phyloP scores from a whole-genome alignment of 345 rosid species.

The Gossypium turneri region DNA sequence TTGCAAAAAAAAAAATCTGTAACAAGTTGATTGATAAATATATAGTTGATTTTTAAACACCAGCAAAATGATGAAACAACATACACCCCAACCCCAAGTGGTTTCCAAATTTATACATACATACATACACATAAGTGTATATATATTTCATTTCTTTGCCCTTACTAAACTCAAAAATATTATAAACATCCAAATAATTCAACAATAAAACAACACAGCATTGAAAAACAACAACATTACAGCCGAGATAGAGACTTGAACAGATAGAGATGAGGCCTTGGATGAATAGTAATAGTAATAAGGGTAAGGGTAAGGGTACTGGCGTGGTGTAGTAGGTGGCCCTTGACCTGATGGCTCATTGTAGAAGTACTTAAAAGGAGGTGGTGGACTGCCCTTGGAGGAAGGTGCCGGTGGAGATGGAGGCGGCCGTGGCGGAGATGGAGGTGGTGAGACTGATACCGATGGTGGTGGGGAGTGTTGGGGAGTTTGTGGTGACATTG shows the following conservation, averaged over 20 bases:
- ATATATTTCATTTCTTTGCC: not conserved
- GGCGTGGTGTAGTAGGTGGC: conserved; percentile 23
- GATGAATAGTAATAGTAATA: conserved; percentile 57
- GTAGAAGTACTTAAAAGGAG: conserved; percentile 33
- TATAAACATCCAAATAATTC: not conserved
- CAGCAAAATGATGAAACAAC: not conserved
- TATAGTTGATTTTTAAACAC: not conserved
- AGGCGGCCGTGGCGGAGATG: conserved; percentile 20
- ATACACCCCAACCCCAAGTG: not conserved
- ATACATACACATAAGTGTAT: too few relatives aligned
- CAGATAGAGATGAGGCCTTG: conserved; percentile 24
- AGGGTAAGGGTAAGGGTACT: conserved; percentile 49
- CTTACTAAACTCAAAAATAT: not conserved
- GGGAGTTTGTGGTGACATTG: not conserved
- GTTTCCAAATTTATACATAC: not conserved
- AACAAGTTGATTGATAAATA: not conserved
- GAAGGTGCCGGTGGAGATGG: not conserved
- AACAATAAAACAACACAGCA: not conserved
- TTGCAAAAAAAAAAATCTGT: not conserved
- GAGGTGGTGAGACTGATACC: conserved; percentile 10
- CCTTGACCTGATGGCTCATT: conserved; percentile 27
- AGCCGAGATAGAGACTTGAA: conserved; percentile 7
- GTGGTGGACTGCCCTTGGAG: conserved; percentile 30
- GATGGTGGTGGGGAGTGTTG: not conserved
- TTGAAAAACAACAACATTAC: conserved; percentile 1